phyloP scores from a whole-genome alignment of 805 yeast genomes.

The Suhomyces tanzawaensis region DNA sequence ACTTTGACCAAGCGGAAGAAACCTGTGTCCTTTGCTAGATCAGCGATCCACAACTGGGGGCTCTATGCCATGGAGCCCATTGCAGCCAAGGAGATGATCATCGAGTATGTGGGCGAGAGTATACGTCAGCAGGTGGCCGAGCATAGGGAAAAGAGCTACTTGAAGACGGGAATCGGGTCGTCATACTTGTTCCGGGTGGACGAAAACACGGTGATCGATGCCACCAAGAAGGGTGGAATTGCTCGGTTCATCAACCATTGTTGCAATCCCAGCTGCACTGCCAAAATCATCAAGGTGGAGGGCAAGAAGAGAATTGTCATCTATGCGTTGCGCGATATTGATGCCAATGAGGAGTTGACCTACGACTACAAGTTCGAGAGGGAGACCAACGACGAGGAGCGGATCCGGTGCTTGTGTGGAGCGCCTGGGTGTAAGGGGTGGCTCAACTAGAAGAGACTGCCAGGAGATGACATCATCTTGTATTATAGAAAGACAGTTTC shows the following conservation, averaged over 20 bases:
- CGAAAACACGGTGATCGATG: constrained; percentile 93
- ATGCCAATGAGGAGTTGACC: constrained; percentile 86
- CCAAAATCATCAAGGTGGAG: constrained; percentile 92
- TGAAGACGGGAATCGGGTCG: constrained; percentile 92
- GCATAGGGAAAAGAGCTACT: constrained; percentile 79
- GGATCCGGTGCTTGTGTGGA: constrained; percentile 92
- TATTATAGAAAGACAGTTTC: too few species aligned
- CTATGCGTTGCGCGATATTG: constrained; percentile 86
- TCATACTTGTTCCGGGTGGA: constrained; percentile 90
- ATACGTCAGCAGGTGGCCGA: constrained; percentile 94
- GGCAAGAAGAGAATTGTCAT: constrained; percentile 93
- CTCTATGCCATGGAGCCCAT: constrained; percentile 93
- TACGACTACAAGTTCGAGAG: constrained; percentile 95
- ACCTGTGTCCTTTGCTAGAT: constrained; percentile 94
- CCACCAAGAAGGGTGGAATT: constrained; percentile 95
- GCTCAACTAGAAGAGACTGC: too few species aligned
- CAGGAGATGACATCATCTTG: too few species aligned
- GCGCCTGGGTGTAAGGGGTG: constrained; percentile 93
- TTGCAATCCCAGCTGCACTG: constrained; percentile 96
- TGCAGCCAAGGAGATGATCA: constrained; percentile 95
- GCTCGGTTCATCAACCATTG: constrained; percentile 97
- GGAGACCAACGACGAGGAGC: constrained; percentile 81
- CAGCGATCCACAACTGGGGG: constrained; percentile 99
- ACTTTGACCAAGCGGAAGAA: constrained; percentile 87
- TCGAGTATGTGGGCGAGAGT: constrained; percentile 95